These are phyloP conservation scores for Talaromyces sp. DNA, from an alignment of 2,329 filamentous ascomycete species.

Conservation along the genomic window DNA sequence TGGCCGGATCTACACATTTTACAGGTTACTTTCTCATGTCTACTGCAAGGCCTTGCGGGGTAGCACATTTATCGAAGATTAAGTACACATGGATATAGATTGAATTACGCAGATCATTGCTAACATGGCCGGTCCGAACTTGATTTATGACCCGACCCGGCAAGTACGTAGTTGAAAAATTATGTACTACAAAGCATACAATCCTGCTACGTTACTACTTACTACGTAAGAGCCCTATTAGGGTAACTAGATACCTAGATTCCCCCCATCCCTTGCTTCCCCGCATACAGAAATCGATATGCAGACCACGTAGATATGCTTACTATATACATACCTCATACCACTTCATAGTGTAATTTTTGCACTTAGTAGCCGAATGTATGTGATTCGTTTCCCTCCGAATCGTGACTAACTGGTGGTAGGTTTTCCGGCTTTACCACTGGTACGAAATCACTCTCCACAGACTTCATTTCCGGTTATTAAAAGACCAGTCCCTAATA, in stretches of 20 bases:
- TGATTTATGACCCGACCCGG: background rate
- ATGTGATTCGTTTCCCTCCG: background rate
- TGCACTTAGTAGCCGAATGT: background rate
- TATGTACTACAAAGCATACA: background rate
- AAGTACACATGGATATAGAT: background rate
- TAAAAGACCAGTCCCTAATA: background rate
- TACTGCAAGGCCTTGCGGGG: slow-evolving; percentile 3
- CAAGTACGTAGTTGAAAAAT: background rate
- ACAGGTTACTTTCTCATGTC: background rate
- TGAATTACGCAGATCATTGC: background rate
- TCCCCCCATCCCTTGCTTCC: slow-evolving; percentile 13
- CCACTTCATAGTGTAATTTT: background rate
- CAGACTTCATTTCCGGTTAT: background rate
- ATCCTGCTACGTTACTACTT: background rate
- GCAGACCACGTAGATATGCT: background rate
- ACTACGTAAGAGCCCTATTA: background rate
- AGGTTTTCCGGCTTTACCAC: slow-evolving; percentile 2
- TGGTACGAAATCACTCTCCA: background rate
- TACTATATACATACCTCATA: slow-evolving; percentile 4
- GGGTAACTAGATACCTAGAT: background rate
- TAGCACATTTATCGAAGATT: background rate
- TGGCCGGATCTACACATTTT: background rate
- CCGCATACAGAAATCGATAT: slow-evolving; percentile 4
- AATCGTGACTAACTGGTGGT: background rate
- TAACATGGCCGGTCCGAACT: background rate